These are phyloP conservation scores for Xylariaceae sp. DNA, from an alignment of 2,329 filamentous ascomycete genomes.

Conservation along the genomic window DNA sequence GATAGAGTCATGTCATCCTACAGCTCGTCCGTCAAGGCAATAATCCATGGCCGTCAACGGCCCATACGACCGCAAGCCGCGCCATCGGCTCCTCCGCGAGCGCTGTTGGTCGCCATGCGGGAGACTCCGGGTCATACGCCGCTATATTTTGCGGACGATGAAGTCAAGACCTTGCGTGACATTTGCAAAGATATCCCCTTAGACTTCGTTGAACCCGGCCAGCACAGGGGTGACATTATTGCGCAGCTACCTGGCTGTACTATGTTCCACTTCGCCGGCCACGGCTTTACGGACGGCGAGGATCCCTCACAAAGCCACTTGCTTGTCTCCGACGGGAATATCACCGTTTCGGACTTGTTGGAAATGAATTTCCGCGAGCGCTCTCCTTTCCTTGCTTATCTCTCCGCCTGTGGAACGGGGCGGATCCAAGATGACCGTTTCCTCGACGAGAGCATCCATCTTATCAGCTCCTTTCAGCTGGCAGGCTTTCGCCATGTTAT, in stretches of 20 bases:
- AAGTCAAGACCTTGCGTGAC: background rate
- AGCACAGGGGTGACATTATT: constrained; percentile 23
- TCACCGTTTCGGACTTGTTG: background rate
- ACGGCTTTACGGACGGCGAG: constrained; percentile 25
- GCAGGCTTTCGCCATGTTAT: constrained; percentile 40
- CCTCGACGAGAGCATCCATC: constrained; percentile 37
- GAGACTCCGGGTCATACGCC: background rate
- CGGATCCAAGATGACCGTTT: constrained; percentile 19
- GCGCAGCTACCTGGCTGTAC: constrained; percentile 22
- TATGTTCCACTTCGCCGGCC: constrained; percentile 40
- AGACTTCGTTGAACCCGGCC: background rate
- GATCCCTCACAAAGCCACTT: constrained; percentile 32
- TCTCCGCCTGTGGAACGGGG: constrained; percentile 37
- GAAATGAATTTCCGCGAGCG: background rate
- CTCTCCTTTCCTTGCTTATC: constrained; percentile 34
- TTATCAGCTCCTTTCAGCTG: constrained; percentile 36
- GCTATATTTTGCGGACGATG: background rate
- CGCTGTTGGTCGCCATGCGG: background rate
- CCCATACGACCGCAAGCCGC: background rate
- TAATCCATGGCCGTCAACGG: constrained; percentile 23
- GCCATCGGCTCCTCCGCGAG: background rate
- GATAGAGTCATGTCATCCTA: constrained; percentile 39
- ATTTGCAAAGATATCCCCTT: background rate
- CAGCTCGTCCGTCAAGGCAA: constrained; percentile 30
- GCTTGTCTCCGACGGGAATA: background rate